Conservation (phyloP, 768 basidiomycete species). For the Tulasnella sp. region DNA sequence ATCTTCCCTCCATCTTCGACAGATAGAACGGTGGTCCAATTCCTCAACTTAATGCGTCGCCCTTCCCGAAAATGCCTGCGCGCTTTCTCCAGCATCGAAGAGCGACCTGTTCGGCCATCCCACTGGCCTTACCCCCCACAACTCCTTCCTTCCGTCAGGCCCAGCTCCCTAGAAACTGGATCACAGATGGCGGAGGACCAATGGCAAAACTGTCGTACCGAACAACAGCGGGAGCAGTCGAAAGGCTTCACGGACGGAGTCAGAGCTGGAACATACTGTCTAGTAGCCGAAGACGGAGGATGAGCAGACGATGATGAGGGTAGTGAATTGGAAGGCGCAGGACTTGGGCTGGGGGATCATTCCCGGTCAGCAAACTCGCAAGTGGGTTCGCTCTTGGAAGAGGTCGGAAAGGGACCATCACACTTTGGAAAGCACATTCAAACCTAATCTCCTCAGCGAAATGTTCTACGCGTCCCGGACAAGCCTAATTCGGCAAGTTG, state of each 20-base stretch:
- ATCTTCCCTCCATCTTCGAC: too few species aligned
- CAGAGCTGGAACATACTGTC: slow-evolving; percentile 4
- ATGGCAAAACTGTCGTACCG: not conserved
- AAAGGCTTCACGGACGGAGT: slow-evolving; percentile 8
- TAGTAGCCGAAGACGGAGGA: not conserved
- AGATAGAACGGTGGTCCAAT: too few species aligned
- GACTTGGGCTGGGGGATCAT: not conserved
- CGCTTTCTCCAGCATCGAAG: too few species aligned
- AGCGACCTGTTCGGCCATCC: too few species aligned
- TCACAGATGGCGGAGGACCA: not conserved
- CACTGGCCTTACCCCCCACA: too few species aligned
- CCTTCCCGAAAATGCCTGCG: too few species aligned
- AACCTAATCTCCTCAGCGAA: not conserved
- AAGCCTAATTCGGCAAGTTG: too few species aligned
- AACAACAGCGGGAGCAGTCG: not conserved
- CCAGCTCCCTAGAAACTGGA: not conserved
- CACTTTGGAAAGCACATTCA: not conserved
- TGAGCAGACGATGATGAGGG: not conserved
- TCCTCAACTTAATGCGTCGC: too few species aligned
- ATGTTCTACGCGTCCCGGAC: too few species aligned
- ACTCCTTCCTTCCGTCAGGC: slow-evolving; percentile 9
- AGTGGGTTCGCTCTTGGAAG: slow-evolving; percentile 9
- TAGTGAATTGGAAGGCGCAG: not conserved
- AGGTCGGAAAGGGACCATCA: slow-evolving; percentile 10
- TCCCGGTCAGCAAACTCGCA: slow-evolving; percentile 7